Base-by-base conservation (phyloP, 1,139 yeast species). In the Torulaspora pretoriensis region DNA sequence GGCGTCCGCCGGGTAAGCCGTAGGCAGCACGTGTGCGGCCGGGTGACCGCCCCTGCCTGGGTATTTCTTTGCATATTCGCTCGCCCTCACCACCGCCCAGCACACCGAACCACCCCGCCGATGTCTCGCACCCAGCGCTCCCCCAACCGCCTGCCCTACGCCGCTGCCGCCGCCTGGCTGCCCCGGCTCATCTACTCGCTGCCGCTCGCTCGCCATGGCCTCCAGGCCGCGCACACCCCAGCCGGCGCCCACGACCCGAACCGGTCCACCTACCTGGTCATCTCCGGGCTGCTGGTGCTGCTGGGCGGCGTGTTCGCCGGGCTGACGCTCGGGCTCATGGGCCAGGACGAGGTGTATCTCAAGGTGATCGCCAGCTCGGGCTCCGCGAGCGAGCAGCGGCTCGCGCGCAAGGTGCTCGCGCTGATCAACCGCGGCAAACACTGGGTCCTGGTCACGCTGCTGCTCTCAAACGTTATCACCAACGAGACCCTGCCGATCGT, bases 251-350 rank as follows among this genome's bases (percentile, higher is more conserved):
- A 9, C 4, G 42, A 33, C 13, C 28, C 30, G 3, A n/a, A 22
- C 10, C 28, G 38, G 6, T 23, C 22, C 14, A 27, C 29, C n/a
- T 65, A 65, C 45, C 52, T 64, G 26, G n/a, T 75, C 31, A 70
- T 85, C 2, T 84, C 96, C 0, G 77, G 75, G 2, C 56, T 75
- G 22, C 74, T 92, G 29, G 97, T 92, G 2, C 64, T 92, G 34
- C 75, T 89, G 3, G 98, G 98, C 41, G 98, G 98, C 53, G 85
- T 89, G 10, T 92, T 92, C 71, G 97, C 98, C 2, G 98, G 97
- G 7, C 72, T 92, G 42, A 92, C 98, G 19, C 73, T 92, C 46
- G 97, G 95, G 2, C 75, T 92, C 26, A 92, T 92, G 98, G 97
- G 97, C 51, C 97, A 90, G 67, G 97, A 92, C 65, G 97, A 90